Base-by-base conservation (phyloP, 352 stramenopile genomes). In the Phytophthora syringae region DNA sequence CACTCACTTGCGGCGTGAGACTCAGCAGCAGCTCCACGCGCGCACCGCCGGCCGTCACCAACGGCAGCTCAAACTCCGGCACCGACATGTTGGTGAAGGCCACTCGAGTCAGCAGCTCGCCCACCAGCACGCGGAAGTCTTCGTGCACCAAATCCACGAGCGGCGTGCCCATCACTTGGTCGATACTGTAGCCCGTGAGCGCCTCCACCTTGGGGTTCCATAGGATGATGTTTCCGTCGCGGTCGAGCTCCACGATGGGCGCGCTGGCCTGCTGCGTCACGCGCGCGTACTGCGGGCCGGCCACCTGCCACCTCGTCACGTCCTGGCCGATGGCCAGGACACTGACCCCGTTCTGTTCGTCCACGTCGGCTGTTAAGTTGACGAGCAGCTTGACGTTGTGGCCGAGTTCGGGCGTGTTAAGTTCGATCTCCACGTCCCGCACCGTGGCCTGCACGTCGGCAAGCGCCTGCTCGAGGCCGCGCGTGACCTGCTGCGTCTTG, bases 171-270 rank as follows among this genome's bases (percentile, higher is more conserved):
- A 88, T 68, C 6, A 83, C 81, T 3, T 82, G 69, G 9, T 79
- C 75, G 39, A 77, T 73, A 16, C 45, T 42, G 52, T 86, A 93
- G 7, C 84, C 84, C n/a, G 80, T 93, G 28, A 90, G 53, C n/a
- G 71, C 68, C 47, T 81, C 82, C 0, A 72, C 78, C 59, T 88
- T 89, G 16, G 69, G 64, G 52, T 94, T 93, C 85, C 85, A 94
- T 37, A 90, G 66, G 15, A 69, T 82, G 51, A 94, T 82, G 9
- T 64, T 34, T 9, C 79, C 87, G n/a, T 89, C 61, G 45, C 71
- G 64, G 59, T 96, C 84, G 16, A 94, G 68, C 56, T 90, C 86
- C 42, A 96, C 80, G 28, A 94, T 93, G 1, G 85, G 83, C 18
- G 80, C 79, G 57, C 91, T 94, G 2, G 84, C 84, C 37, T 88